Percentiles rank a stretch among this genome's conserved stretches.
Evolutionary conservation across 192 early-diverging fungal genomes (phyloP).

Genomic region (Jimgerdemannia lactiflua): DNA sequence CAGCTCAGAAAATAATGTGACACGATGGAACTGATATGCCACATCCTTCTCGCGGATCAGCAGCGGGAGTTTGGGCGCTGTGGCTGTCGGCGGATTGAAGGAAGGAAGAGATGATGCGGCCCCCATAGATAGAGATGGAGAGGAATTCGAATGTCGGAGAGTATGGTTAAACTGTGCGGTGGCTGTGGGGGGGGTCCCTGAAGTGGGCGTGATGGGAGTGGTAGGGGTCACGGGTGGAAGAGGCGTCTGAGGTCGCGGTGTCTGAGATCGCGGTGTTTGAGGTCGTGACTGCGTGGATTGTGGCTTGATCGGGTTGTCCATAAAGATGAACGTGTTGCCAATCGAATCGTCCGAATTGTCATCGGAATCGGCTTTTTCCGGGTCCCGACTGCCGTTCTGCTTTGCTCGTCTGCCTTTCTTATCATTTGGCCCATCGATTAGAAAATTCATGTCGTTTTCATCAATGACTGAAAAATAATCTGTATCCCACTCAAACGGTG

Average conservation of each 20-base stretch:
- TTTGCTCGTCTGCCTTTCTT: not conserved
- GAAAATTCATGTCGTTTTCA: conserved; percentile 56
- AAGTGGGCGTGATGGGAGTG: not conserved
- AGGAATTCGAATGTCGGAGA: conserved; percentile 12
- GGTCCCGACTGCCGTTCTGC: not conserved
- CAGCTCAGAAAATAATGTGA: conserved; percentile 50
- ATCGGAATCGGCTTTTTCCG: not conserved
- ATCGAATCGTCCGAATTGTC: not conserved
- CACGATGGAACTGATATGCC: conserved; percentile 56
- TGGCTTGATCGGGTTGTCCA: not conserved
- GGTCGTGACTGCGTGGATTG: not conserved
- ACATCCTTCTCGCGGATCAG: conserved; percentile 55
- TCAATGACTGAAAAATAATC: conserved; percentile 57
- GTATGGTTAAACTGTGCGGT: not conserved
- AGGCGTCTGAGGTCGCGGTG: not conserved
- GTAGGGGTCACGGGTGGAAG: not conserved
- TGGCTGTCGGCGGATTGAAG: conserved; percentile 11
- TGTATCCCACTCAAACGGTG: conserved; percentile 46
- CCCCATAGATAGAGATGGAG: conserved; percentile 14
- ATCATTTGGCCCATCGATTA: not conserved
- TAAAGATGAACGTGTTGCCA: not conserved
- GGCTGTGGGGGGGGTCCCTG: not conserved
- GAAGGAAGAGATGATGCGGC: not conserved
- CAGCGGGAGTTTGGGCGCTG: conserved; percentile 39
- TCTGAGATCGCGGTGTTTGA: not conserved